Evolutionary conservation across 2,329 filamentous ascomycete species (phyloP).

Genomic region (Phialemonium atrogriseum): DNA sequence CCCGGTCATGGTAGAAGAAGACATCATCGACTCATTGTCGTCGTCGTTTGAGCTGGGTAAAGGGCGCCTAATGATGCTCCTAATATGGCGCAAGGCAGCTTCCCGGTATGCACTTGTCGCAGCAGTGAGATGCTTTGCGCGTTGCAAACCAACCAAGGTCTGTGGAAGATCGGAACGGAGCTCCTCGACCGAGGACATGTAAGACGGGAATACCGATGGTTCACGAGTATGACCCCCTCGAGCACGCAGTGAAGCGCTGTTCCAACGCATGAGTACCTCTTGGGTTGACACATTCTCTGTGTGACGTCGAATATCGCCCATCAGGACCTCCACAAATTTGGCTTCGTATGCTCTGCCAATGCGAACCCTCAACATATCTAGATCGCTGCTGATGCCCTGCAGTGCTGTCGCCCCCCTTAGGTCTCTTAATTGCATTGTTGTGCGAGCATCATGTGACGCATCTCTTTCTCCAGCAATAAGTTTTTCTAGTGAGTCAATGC

Average conservation of each 20-base stretch:
- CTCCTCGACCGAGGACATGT: conserved; percentile 63
- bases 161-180: conserved; percentile 63
- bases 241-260: conserved; percentile 62
- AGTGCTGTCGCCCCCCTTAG: conserved; percentile 70
- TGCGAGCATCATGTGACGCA: conserved; percentile 16
- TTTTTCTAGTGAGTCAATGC: conserved; percentile 69
- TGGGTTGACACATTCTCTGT: conserved; percentile 60
- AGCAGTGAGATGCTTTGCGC: conserved; percentile 68
- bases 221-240: conserved; percentile 60
- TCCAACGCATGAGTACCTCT: conserved; percentile 80
- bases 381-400: conserved; percentile 69
- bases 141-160: conserved; percentile 69
- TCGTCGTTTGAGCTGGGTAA: conserved; percentile 91
- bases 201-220: conserved; percentile 65
- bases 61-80: conserved; percentile 72
- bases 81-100: conserved; percentile 75
- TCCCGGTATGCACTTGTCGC: conserved; percentile 83
- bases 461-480: conserved; percentile 68
- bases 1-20: conserved; percentile 66
- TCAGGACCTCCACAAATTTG: conserved; percentile 67
- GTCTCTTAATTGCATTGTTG: conserved; percentile 47
- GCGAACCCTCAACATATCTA: conserved; percentile 66
- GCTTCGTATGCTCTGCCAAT: conserved; percentile 83
- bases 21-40: conserved; percentile 83
- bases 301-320: conserved; percentile 76